Percentiles rank a stretch among this genome's conserved stretches.
These are phyloP conservation scores for Hymenoscyphus linearis DNA, from an alignment of 2,329 filamentous ascomycete species.

Conservation along the genomic window DNA sequence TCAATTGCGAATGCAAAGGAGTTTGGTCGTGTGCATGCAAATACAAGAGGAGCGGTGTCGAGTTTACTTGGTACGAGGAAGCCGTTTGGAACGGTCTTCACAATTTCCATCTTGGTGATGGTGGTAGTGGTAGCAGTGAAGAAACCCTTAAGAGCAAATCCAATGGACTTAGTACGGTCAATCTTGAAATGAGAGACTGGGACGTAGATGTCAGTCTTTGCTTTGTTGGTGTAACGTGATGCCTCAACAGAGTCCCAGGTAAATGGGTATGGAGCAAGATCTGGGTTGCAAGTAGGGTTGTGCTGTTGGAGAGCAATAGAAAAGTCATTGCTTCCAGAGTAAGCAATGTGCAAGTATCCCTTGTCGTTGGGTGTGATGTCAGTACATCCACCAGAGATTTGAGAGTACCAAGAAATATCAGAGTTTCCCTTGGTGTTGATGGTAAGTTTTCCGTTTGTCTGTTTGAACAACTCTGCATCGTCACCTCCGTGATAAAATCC, in stretches of 20 bases:
- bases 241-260: constrained; percentile 66
- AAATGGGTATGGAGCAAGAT: constrained; percentile 55
- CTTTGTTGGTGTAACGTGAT: constrained; percentile 47
- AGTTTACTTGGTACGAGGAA: constrained; percentile 54
- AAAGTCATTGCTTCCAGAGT: constrained; percentile 57
- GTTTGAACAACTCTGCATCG: constrained; percentile 50
- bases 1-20: constrained; percentile 70
- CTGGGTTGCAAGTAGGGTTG: constrained; percentile 53
- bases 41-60: constrained; percentile 54
- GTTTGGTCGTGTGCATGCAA: constrained; percentile 62
- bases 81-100: constrained; percentile 45
- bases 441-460: constrained; percentile 46
- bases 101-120: constrained; percentile 56
- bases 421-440: constrained; percentile 51
- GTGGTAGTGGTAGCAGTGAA: constrained; percentile 47
- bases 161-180: constrained; percentile 49
- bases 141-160: constrained; percentile 60
- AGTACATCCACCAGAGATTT: constrained; percentile 49
- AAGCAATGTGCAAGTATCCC: constrained; percentile 60
- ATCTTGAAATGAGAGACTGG: constrained; percentile 63
- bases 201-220: constrained; percentile 54
- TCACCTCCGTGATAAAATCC: constrained; percentile 63
- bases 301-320: constrained; percentile 62
- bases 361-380: constrained; percentile 50
- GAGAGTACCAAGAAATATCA: constrained; percentile 57